Conservation (phyloP, 2,329 filamentous ascomycete genomes). For the Hypoxylon sp. region DNA sequence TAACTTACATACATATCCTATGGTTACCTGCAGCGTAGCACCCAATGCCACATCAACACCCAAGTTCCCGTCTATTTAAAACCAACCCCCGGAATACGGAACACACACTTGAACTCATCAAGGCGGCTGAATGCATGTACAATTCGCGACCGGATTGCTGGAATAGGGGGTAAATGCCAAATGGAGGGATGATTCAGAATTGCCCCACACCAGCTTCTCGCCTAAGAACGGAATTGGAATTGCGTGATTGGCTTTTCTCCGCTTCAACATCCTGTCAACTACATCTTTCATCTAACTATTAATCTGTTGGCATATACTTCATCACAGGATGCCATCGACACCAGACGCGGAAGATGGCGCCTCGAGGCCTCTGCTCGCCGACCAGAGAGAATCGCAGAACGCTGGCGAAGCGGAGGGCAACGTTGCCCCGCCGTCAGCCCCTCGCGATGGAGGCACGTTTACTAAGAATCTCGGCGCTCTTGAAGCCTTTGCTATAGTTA, state of each 20-base stretch:
- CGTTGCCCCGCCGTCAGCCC: conserved; percentile 11
- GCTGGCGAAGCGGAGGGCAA: not conserved
- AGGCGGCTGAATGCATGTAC: not conserved
- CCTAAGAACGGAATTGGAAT: conserved; percentile 9
- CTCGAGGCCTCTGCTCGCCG: conserved; percentile 33
- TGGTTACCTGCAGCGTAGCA: too few species aligned
- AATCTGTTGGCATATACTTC: not conserved
- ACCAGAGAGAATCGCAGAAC: conserved; percentile 20
- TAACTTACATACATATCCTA: too few species aligned
- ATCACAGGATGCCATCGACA: conserved; percentile 15
- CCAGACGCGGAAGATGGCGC: conserved; percentile 25
- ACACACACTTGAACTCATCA: too few species aligned
- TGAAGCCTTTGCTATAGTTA: conserved; percentile 63
- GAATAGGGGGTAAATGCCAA: too few species aligned
- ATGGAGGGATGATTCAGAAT: too few species aligned
- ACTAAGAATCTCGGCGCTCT: conserved; percentile 44
- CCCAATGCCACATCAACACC: too few species aligned
- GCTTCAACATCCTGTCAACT: conserved; percentile 22
- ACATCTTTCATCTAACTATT: conserved; percentile 1
- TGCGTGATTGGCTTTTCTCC: conserved; percentile 31
- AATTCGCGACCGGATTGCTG: too few species aligned
- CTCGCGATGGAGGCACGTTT: conserved; percentile 42
- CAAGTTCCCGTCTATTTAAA: too few species aligned
- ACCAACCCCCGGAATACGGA: too few species aligned
- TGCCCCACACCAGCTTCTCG: too few species aligned